Evolutionary conservation across 106 monocot genomes (phyloP).

Genomic region (Dendrobium nobile): DNA sequence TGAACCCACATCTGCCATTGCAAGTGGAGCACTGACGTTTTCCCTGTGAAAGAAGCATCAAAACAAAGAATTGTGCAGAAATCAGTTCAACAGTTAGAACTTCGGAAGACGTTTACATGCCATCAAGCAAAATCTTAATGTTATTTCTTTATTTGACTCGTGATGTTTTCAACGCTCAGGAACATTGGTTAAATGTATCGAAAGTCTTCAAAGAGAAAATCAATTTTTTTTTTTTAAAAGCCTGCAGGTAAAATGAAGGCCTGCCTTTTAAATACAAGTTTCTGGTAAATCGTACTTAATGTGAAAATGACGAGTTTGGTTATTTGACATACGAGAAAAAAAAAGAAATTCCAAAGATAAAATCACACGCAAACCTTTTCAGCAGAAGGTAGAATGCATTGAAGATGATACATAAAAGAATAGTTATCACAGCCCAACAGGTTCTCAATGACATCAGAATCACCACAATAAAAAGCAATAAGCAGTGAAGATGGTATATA

Average conservation of each 20-base stretch:
- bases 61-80: background rate
- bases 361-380: background rate
- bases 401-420: background rate
- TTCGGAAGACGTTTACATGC: background rate
- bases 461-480: too few species aligned
- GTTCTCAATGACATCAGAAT: too few species aligned
- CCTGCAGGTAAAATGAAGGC: too few species aligned
- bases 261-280: too few species aligned
- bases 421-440: background rate
- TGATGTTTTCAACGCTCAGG: background rate
- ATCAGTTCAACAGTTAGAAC: background rate
- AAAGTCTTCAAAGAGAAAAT: too few species aligned
- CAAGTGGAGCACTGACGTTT: conserved; percentile 2
- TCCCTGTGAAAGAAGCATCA: background rate
- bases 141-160: background rate
- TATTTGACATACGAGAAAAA: too few species aligned
- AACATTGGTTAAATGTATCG: background rate
- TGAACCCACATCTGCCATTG: background rate
- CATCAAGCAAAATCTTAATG: background rate
- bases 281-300: too few species aligned
- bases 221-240: too few species aligned
- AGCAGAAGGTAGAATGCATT: background rate
- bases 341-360: background rate
- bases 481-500: too few species aligned
- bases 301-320: too few species aligned